Evolutionary conservation across 2,329 filamentous ascomycete species (phyloP).

Genomic region (Pseudogymnoascus sp.): DNA sequence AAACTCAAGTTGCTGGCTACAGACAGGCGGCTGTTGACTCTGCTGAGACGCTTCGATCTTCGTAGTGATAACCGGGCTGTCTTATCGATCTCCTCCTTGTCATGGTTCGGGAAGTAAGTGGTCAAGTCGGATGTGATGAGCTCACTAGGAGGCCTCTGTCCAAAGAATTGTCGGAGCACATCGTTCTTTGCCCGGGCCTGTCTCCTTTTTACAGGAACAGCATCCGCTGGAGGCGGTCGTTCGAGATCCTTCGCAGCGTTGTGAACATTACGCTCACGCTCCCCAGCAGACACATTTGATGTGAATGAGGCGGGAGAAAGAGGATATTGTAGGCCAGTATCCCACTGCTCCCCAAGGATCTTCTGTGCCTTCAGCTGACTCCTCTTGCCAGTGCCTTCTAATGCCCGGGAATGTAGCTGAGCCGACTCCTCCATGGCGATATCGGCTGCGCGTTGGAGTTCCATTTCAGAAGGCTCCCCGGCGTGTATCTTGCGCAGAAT

Average conservation of each 20-base stretch:
- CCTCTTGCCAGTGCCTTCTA: constrained; percentile 55
- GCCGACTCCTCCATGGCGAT: constrained; percentile 85
- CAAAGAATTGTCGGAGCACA: constrained; percentile 75
- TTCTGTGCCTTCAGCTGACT: constrained; percentile 86
- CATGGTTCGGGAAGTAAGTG: constrained; percentile 94
- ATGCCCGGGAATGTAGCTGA: constrained; percentile 57
- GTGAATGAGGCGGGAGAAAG: constrained; percentile 72
- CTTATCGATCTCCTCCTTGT: constrained; percentile 88
- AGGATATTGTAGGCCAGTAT: constrained; percentile 71
- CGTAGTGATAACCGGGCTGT: constrained; percentile 90
- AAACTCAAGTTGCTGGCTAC: constrained; percentile 91
- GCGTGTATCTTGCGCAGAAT: constrained; percentile 90
- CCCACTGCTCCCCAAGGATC: constrained; percentile 79
- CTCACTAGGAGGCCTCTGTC: constrained; percentile 87
- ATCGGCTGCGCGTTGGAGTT: constrained; percentile 77
- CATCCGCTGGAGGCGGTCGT: constrained; percentile 39
- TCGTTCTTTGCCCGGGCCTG: constrained; percentile 42
- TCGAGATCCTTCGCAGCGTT: constrained; percentile 53
- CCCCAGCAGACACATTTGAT: constrained; percentile 34
- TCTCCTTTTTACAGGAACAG: constrained; percentile 31
- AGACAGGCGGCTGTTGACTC: constrained; percentile 85
- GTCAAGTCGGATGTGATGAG: constrained; percentile 93
- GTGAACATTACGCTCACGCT: constrained; percentile 60
- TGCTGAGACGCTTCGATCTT: constrained; percentile 82
- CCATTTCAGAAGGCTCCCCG: constrained; percentile 79